These are phyloP conservation scores for Buxus sempervirens DNA, from an alignment of 164 flowering plant species.

Conservation along the genomic window DNA sequence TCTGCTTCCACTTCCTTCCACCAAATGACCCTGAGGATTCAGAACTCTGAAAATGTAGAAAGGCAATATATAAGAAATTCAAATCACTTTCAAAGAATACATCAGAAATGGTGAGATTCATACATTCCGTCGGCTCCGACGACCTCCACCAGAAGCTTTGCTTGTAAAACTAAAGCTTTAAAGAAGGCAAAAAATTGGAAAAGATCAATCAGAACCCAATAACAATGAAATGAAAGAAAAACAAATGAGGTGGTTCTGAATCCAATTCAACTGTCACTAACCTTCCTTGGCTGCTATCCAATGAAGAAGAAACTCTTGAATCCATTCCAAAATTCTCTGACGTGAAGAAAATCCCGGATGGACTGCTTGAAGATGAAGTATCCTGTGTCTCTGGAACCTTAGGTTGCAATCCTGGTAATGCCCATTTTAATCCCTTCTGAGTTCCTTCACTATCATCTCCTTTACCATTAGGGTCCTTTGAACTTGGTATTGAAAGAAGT, in stretches of 20 bases:
- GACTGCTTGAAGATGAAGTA: constrained; percentile 50
- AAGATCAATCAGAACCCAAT: constrained; percentile 14
- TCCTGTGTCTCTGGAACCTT: constrained; percentile 29
- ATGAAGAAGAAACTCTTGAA: constrained; percentile 46
- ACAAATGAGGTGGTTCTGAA: background rate
- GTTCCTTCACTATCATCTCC: constrained; percentile 10
- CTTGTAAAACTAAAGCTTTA: constrained; percentile 41
- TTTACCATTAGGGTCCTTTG: constrained; percentile 29
- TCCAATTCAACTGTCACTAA: constrained; percentile 17
- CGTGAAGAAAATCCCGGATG: constrained; percentile 55
- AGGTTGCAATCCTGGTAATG: constrained; percentile 70
- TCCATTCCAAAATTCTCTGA: constrained; percentile 64
- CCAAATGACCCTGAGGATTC: constrained; percentile 60
- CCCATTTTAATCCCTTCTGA: constrained; percentile 53
- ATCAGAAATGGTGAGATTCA: constrained; percentile 16
- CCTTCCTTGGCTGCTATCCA: constrained; percentile 76
- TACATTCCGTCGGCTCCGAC: constrained; percentile 75
- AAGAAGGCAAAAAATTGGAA: background rate
- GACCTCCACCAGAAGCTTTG: constrained; percentile 56
- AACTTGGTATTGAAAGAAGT: constrained; percentile 34
- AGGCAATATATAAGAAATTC: background rate
- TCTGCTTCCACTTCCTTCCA: constrained; percentile 65
- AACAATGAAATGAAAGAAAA: background rate
- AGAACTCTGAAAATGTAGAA: constrained; percentile 45
- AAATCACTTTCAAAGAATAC: background rate